Conservation (phyloP, 225 moss, liverwort and hornwort species). For the Lunularia cruciata region DNA sequence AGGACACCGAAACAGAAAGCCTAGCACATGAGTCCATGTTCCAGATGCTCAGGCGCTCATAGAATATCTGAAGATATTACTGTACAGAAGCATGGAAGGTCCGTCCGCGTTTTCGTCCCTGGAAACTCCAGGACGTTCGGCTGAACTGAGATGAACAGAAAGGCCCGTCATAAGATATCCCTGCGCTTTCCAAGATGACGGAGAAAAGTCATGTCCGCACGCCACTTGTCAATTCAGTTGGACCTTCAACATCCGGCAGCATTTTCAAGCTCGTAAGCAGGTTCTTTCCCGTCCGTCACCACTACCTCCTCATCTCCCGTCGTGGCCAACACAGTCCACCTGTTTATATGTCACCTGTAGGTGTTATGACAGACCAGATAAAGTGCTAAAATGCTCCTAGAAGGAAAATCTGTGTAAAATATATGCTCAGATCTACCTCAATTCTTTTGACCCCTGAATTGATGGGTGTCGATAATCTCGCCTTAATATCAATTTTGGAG, state of each 20-base stretch:
- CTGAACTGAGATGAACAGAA: too few species aligned
- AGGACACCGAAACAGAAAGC: too few species aligned
- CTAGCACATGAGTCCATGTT: too few species aligned
- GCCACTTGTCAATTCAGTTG: neutral
- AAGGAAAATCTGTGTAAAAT: neutral
- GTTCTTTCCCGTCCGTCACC: conserved; percentile 2
- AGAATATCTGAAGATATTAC: too few species aligned
- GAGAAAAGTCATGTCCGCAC: neutral
- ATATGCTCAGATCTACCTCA: neutral
- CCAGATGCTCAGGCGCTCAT: too few species aligned
- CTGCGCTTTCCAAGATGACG: conserved; percentile 1
- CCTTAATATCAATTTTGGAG: neutral
- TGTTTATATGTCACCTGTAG: neutral
- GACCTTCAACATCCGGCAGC: neutral
- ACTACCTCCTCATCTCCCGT: neutral
- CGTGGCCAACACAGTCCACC: neutral
- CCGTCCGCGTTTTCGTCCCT: too few species aligned
- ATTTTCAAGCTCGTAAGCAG: too few species aligned
- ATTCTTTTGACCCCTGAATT: neutral
- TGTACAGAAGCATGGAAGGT: too few species aligned
- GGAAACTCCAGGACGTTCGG: too few species aligned
- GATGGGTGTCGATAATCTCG: neutral
- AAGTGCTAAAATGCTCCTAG: neutral
- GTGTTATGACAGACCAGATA: neutral
- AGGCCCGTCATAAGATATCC: too few species aligned